Conservation (phyloP, 2,329 filamentous ascomycete genomes). For the Coniochaeta sp. region DNA sequence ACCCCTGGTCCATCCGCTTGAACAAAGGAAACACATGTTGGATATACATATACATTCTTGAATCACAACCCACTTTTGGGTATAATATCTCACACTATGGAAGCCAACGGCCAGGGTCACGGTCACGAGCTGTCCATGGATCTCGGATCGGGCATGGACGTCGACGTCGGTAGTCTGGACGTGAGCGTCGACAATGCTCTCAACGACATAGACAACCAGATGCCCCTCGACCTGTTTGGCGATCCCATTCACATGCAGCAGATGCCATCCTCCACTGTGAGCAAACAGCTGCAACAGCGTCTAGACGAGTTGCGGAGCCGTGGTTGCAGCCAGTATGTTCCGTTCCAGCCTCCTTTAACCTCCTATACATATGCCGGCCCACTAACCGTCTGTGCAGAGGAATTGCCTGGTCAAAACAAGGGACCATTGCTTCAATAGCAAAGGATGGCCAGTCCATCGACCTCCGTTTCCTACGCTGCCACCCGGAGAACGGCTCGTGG, state of each 20-base stretch:
- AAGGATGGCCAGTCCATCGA: slow-evolving; percentile 64
- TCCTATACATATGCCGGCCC: slow-evolving; percentile 6
- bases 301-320: slow-evolving; percentile 69
- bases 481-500: slow-evolving; percentile 67
- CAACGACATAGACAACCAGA: slow-evolving; percentile 35
- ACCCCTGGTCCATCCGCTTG: background rate
- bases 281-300: slow-evolving; percentile 63
- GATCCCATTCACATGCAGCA: background rate
- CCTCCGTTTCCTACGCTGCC: slow-evolving; percentile 65
- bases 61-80: too few relatives aligned
- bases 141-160: slow-evolving; percentile 48
- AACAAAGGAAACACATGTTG: too few relatives aligned
- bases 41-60: background rate
- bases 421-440: slow-evolving; percentile 76
- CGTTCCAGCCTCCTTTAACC: background rate
- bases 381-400: slow-evolving; percentile 42
- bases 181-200: slow-evolving; percentile 29
- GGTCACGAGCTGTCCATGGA: background rate
- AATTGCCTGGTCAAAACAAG: slow-evolving; percentile 81
- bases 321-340: slow-evolving; percentile 73
- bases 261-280: slow-evolving; percentile 11
- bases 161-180: slow-evolving; percentile 18
- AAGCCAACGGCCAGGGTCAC: background rate
- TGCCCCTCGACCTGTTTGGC: slow-evolving; percentile 26
- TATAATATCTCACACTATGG: background rate